A percentile compares a stretch with the other conserved stretches of the same genome.
These are phyloP conservation scores for Clonostachys chloroleuca DNA, from an alignment of 2,329 filamentous ascomycete species.

Conservation along the genomic window DNA sequence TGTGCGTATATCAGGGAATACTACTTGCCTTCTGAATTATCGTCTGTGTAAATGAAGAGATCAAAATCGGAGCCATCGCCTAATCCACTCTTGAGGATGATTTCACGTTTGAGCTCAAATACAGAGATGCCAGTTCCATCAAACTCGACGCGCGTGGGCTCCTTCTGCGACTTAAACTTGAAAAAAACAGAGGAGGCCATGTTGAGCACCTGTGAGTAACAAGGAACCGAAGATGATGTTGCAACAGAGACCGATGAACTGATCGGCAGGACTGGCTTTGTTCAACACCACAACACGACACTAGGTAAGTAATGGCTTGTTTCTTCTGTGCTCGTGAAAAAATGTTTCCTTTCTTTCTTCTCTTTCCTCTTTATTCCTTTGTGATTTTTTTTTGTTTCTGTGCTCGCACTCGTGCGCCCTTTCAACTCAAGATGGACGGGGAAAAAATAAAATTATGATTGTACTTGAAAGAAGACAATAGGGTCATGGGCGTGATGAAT, in stretches of 20 bases:
- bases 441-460: conserved; percentile 51
- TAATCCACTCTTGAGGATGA: conserved; percentile 88
- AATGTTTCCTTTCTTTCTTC: conserved; percentile 11
- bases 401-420: conserved; percentile 25
- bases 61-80: conserved; percentile 97
- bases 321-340: conserved; percentile 1
- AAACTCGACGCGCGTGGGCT: conserved; percentile 90
- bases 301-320: conserved; percentile 23
- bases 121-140: conserved; percentile 97
- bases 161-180: conserved; percentile 99
- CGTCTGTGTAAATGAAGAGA: conserved; percentile 88
- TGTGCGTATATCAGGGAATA: background rate
- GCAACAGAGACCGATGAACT: too few species aligned
- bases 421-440: conserved; percentile 25
- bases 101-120: conserved; percentile 98
- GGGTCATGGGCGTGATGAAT: conserved; percentile 25
- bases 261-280: too few species aligned
- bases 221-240: too few species aligned
- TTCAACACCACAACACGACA: conserved; percentile 5
- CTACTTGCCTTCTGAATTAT: conserved; percentile 78
- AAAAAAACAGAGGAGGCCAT: conserved; percentile 99
- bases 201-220: conserved; percentile 5
- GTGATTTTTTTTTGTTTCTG: conserved; percentile 17
- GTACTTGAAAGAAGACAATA: conserved; percentile 31
- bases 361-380: conserved; percentile 17